These are phyloP conservation scores for peach (Prunus persica) DNA, from an alignment of 306 rosid species.

Conservation along the genomic window DNA sequence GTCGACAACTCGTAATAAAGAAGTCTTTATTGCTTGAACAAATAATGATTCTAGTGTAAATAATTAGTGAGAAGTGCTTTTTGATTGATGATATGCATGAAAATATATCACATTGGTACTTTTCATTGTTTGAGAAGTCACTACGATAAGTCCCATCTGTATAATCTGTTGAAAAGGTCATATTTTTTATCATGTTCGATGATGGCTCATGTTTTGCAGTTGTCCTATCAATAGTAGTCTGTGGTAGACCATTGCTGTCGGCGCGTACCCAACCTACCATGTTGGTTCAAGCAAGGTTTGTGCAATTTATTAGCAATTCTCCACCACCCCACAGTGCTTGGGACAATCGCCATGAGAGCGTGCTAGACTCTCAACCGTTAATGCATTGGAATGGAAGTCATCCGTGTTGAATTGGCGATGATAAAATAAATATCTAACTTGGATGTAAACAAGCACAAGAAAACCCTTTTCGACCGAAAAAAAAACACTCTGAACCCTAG, in stretches of 20 bases:
- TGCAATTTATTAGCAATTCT: neutral
- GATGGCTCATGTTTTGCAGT: neutral
- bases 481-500: neutral
- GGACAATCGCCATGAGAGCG: too few species aligned
- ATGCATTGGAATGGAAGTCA: too few species aligned
- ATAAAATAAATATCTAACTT: neutral
- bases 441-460: neutral
- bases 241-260: constrained; percentile 3
- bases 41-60: neutral
- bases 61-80: neutral
- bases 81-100: neutral
- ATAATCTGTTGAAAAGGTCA: neutral
- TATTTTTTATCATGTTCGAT: neutral
- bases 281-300: neutral
- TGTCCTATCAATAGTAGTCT: neutral
- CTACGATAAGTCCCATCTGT: neutral
- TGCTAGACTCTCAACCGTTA: too few species aligned
- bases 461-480: neutral
- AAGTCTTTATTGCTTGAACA: neutral
- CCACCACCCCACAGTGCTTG: too few species aligned
- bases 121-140: neutral
- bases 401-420: neutral
- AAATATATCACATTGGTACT: neutral
- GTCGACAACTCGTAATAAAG: too few species aligned
- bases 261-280: neutral